Percentiles rank a stretch among this genome's conserved stretches.
Conservation (phyloP, 2,329 filamentous ascomycete species). For the Penicillium digitatum region DNA sequence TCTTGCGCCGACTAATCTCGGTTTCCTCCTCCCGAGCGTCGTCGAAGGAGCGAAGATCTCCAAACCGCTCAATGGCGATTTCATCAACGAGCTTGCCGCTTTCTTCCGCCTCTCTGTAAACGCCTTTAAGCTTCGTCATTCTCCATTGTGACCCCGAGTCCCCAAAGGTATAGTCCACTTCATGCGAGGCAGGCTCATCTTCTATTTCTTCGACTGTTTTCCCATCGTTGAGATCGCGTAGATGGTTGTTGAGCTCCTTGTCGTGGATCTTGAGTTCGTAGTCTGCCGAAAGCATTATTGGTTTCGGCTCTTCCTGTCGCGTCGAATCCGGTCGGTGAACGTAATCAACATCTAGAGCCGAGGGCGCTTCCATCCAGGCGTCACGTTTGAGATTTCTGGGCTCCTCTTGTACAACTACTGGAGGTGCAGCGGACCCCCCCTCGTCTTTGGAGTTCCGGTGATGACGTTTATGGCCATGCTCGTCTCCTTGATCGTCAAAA, state of each 20-base stretch:
- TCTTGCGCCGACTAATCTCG: slow-evolving; percentile 77
- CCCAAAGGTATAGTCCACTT: slow-evolving; percentile 80
- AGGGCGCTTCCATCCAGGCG: slow-evolving; percentile 91
- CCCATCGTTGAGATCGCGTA: slow-evolving; percentile 59
- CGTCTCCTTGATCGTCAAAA: slow-evolving; percentile 50
- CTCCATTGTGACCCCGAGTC: slow-evolving; percentile 89
- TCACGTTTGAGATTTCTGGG: slow-evolving; percentile 61
- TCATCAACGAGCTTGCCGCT: slow-evolving; percentile 71
- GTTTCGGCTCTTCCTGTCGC: slow-evolving; percentile 41
- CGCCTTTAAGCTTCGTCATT: slow-evolving; percentile 87
- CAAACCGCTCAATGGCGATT: slow-evolving; percentile 76
- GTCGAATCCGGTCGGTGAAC: slow-evolving; percentile 58
- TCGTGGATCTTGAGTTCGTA: slow-evolving; percentile 70
- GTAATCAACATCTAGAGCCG: slow-evolving; percentile 78
- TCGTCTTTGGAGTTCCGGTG: slow-evolving; percentile 44
- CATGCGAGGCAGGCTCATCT: slow-evolving; percentile 53
- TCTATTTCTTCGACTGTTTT: slow-evolving; percentile 53
- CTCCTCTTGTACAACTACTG: slow-evolving; percentile 42
- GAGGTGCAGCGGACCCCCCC: slow-evolving; percentile 28
- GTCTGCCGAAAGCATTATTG: slow-evolving; percentile 49
- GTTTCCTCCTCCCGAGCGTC: slow-evolving; percentile 87
- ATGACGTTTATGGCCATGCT: slow-evolving; percentile 48
- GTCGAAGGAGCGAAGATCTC: slow-evolving; percentile 78
- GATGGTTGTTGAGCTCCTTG: slow-evolving; percentile 73
- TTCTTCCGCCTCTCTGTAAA: slow-evolving; percentile 76